Conservation (phyloP, 2,329 filamentous ascomycete species). For the Juglanconis oblonga region DNA sequence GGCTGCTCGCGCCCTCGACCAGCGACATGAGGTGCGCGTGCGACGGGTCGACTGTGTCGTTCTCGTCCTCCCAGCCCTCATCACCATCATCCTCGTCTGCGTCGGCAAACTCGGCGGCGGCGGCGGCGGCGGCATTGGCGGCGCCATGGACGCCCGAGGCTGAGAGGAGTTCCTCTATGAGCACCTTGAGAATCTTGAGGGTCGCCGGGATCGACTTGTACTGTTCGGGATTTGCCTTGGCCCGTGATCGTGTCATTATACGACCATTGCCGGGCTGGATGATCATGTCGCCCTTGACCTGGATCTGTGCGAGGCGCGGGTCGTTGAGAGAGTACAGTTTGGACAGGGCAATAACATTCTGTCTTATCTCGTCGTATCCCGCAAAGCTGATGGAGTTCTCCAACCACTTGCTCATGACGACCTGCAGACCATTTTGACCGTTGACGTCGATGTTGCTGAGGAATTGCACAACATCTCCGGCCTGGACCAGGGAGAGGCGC, state of each 20-base stretch:
- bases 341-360: constrained; percentile 92
- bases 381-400: constrained; percentile 97
- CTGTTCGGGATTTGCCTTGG: constrained; percentile 83
- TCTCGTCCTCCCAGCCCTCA: constrained; percentile 87
- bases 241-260: constrained; percentile 92
- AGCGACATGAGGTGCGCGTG: constrained; percentile 77
- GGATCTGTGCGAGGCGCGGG: constrained; percentile 70
- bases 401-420: constrained; percentile 92
- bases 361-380: constrained; percentile 95
- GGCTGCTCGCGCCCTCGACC: constrained; percentile 55
- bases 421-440: constrained; percentile 76
- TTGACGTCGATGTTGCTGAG: constrained; percentile 79
- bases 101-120: constrained; percentile 51
- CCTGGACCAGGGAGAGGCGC: constrained; percentile 78
- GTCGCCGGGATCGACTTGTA: constrained; percentile 85
- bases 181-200: constrained; percentile 93
- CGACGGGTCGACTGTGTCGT: constrained; percentile 66
- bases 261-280: constrained; percentile 67
- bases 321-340: constrained; percentile 90
- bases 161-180: constrained; percentile 86
- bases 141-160: constrained; percentile 66
- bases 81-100: constrained; percentile 68
- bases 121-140: constrained; percentile 59
- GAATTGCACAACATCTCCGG: constrained; percentile 89
- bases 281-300: constrained; percentile 90